Evolutionary conservation across 345 rosid species (phyloP), one percentile per base, ranked within the genome.

Genomic region (Hibiscus mutabilis): DNA sequence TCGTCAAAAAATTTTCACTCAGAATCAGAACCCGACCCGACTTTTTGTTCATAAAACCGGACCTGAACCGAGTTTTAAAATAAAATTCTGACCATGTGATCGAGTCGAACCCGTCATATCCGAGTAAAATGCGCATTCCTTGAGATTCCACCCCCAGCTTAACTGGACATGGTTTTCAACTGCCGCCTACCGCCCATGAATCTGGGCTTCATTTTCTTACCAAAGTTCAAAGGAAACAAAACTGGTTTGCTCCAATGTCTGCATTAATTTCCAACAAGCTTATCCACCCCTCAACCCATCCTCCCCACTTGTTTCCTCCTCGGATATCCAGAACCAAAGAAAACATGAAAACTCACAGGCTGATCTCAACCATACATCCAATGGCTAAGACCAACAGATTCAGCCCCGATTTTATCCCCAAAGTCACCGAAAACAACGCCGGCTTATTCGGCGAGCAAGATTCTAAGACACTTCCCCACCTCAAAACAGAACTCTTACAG

Each of bases 401-500:
- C 13, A 46, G 12, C 13, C 25, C 65, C 27, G 25, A 9, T 70
- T 25, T 1, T 11, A 70, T 64, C 25, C 16, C 35, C 56, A 59
- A 70, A 59, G 37, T 59, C 10, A 37, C 57, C 3, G 57, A 59
- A 42, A 56, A 59, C 0, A 70, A 59, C 55, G n/a, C 74, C 16
- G 40, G 55, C 64, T 58, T 58, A 40, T 24, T 70, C 52, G 66
- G 66, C 18, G 66, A 59, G 24, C 51, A 70, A 27, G 40, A 56
- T 35, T 31, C 35, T 31, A 31, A 31, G 6, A 21, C 52, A 53
- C 62, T 55, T 55, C 2, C 74, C 11, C 84, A 83, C 76, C 82
- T 85, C 57, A 90, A 90, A 81, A 21, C 77, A 56, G 73, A 88
- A 8, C 86, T 88, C 75, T 79, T 78, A 68, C 71, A 73, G 37